These are phyloP conservation scores for Moricandia moricandioides DNA, from an alignment of 345 rosid species.

Conservation along the genomic window DNA sequence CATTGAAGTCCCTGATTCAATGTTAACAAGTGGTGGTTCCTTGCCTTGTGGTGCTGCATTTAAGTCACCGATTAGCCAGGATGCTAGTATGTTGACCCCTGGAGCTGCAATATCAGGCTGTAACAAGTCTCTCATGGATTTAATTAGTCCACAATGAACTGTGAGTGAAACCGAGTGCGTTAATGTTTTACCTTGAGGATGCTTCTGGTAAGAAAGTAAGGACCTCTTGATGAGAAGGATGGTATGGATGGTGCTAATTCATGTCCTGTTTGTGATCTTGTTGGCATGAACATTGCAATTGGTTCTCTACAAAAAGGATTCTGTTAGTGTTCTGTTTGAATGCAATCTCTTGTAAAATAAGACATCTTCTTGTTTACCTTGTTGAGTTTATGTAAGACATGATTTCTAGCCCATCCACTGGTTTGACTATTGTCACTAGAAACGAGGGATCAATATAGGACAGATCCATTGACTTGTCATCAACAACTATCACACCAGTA, in stretches of 20 bases:
- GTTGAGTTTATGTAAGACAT: slow-evolving; percentile 61
- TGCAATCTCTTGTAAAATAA: not conserved
- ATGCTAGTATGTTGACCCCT: slow-evolving; percentile 68
- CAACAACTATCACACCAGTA: slow-evolving; percentile 45
- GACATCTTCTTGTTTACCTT: slow-evolving; percentile 32
- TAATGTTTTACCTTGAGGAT: slow-evolving; percentile 56
- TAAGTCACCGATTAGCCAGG: slow-evolving; percentile 58
- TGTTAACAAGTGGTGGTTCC: slow-evolving; percentile 43
- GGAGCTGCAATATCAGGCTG: slow-evolving; percentile 88
- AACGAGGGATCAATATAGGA: slow-evolving; percentile 46
- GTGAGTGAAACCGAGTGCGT: not conserved
- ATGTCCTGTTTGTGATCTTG: slow-evolving; percentile 42
- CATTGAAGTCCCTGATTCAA: slow-evolving; percentile 81
- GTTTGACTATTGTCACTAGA: slow-evolving; percentile 48
- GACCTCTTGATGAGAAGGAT: slow-evolving; percentile 76
- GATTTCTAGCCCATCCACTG: slow-evolving; percentile 45
- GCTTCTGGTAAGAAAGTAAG: slow-evolving; percentile 51
- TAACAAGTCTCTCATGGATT: slow-evolving; percentile 16
- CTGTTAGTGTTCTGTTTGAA: not conserved
- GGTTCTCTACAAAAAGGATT: slow-evolving; percentile 45
- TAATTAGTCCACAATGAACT: not conserved
- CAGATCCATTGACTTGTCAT: slow-evolving; percentile 42
- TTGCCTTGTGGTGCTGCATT: slow-evolving; percentile 41
- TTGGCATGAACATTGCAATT: slow-evolving; percentile 59
- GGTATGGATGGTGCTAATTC: slow-evolving; percentile 63